phyloP scores from a whole-genome alignment of 129 eudicot species.

The Helianthus tuberosus region DNA sequence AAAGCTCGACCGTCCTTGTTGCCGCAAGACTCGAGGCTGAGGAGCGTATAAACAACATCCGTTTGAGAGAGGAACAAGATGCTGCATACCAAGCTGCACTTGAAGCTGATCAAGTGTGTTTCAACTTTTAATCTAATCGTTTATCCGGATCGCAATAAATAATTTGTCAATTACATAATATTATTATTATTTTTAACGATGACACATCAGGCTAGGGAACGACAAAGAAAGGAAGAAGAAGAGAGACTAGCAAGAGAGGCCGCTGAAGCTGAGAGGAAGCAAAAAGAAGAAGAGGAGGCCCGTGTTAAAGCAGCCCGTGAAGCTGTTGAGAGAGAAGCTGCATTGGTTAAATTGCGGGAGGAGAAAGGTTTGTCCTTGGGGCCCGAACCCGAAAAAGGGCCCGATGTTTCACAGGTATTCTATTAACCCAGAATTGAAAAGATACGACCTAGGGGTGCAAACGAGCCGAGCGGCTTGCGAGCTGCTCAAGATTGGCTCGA shows the following conservation, averaged over 20 bases:
- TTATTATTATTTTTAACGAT: not conserved
- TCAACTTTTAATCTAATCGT: not conserved
- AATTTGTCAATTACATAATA: not conserved
- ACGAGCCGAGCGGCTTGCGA: no score
- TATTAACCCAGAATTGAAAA: no score
- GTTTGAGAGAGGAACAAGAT: conserved; percentile 89
- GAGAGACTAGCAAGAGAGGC: conserved; percentile 74
- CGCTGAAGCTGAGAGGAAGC: conserved; percentile 83
- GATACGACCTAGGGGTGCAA: no score
- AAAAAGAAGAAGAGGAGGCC: conserved; percentile 81
- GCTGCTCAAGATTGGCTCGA: no score
- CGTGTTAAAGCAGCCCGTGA: conserved; percentile 75
- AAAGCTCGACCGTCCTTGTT: conserved; percentile 74
- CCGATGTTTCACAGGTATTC: conserved; percentile 78
- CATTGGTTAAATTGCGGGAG: conserved; percentile 61
- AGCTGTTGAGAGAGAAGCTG: conserved; percentile 90
- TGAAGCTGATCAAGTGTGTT: conserved; percentile 89
- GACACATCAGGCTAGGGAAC: conserved; percentile 73
- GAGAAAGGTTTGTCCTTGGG: conserved; percentile 75
- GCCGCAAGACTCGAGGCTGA: conserved; percentile 88
- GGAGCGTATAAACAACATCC: conserved; percentile 71
- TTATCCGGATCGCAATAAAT: not conserved
- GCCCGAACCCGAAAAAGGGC: conserved; percentile 85
- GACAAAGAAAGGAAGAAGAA: conserved; percentile 70
- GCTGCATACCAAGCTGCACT: conserved; percentile 94